Evolutionary conservation across 352 stramenopile genomes (phyloP).

Genomic region (Pythium phragmitis): DNA sequence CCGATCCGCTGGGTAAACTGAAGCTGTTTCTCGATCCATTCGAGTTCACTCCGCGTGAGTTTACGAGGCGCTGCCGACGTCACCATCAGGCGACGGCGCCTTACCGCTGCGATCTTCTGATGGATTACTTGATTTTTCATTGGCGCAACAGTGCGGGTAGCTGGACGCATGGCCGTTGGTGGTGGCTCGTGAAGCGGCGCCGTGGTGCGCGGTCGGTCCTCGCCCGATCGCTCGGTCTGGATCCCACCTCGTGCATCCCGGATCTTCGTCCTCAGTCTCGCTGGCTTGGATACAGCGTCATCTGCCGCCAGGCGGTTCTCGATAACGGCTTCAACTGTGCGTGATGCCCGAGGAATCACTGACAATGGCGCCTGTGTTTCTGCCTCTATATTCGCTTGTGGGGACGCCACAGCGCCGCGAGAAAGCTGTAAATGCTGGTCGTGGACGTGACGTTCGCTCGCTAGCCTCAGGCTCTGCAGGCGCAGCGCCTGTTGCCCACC

Average conservation of each 20-base stretch:
- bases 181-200: no score
- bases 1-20: conserved; percentile 41
- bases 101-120: conserved; percentile 39
- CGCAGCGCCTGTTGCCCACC: conserved; percentile 47
- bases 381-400: neutral
- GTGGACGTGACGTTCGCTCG: conserved; percentile 36
- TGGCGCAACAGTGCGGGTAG: conserved; percentile 8
- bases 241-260: conserved; percentile 39
- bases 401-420: neutral
- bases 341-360: conserved; percentile 17
- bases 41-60: conserved; percentile 39
- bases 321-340: conserved; percentile 51
- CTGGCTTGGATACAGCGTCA: conserved; percentile 21
- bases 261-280: conserved; percentile 39
- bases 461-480: conserved; percentile 45
- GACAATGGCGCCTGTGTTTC: neutral
- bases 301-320: conserved; percentile 22
- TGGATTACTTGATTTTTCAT: neutral
- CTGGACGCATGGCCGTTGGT: neutral
- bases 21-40: conserved; percentile 68
- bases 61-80: conserved; percentile 11
- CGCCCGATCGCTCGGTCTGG: conserved; percentile 42
- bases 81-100: conserved; percentile 23
- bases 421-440: conserved; percentile 32
- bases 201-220: conserved; percentile 21